These are phyloP conservation scores for Globisporangium carolinianum DNA, from an alignment of 352 stramenopile species.

Conservation along the genomic window DNA sequence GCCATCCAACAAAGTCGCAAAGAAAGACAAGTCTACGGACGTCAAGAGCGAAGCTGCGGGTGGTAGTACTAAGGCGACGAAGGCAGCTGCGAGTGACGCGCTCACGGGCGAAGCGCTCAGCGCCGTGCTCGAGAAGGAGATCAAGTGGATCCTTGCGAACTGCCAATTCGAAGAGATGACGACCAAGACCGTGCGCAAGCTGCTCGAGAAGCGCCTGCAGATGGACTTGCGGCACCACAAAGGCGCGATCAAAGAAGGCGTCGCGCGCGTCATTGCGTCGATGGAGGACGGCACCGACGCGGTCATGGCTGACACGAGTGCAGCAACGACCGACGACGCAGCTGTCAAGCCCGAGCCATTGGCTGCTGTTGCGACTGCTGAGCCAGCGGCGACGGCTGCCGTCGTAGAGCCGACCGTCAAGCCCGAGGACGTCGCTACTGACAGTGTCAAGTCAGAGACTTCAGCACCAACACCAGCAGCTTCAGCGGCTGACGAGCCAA, in stretches of 20 bases:
- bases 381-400: background rate
- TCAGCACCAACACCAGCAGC: background rate
- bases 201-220: conserved; percentile 59
- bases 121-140: conserved; percentile 64
- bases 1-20: conserved; percentile 32
- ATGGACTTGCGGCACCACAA: conserved; percentile 76
- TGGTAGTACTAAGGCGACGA: conserved; percentile 1
- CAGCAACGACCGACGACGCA: background rate
- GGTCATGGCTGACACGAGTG: conserved; percentile 3
- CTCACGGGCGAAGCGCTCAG: conserved; percentile 39
- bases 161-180: conserved; percentile 81
- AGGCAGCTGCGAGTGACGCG: conserved; percentile 1
- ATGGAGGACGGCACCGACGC: conserved; percentile 49
- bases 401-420: background rate
- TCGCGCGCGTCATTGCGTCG: conserved; percentile 64
- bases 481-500: background rate
- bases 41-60: conserved; percentile 25
- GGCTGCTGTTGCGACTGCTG: background rate
- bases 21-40: conserved; percentile 27
- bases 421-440: background rate
- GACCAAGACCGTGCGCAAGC: conserved; percentile 70
- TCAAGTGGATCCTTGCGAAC: conserved; percentile 72
- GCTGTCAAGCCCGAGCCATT: conserved; percentile 7
- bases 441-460: background rate
- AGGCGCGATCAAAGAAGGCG: conserved; percentile 64